Base-by-base conservation (phyloP, 2,329 filamentous ascomycete genomes). In the Colletotrichum nymphaeae region DNA sequence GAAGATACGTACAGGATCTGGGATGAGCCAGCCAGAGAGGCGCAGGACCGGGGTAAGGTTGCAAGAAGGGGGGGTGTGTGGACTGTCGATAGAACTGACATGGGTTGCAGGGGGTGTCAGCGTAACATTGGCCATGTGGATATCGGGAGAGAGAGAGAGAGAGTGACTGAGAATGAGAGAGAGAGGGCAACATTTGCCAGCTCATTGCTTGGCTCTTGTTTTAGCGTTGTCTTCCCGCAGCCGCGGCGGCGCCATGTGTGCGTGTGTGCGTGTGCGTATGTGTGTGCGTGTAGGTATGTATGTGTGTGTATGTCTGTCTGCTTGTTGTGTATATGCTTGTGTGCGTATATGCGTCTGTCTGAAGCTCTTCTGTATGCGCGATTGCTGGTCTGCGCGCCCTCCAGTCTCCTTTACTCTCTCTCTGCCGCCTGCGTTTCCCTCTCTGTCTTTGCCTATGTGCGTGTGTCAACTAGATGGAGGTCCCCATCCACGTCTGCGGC, bases 251-350 rank as follows among this genome's bases (percentile, higher is more conserved):
- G 56, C 64, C 65, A 69, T 72, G 69, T 72, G 72, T 72, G 73
- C 74, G 71, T 74, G 72, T 76, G 72, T 68, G 65, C 76, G 75
- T 76, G 75, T 78, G 70, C 73, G 62, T 71, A 68, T 75, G 71
- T 75, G 70, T 69, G 7, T 57, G 49, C 14, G 22, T 57, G 67
- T 74, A 26, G 26, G 69, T 76, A 66, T 74, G 56, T 76, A 71
- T 77, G 16, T 57, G 67, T 75, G 69, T 77, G 67, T 74, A 56
- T 76, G 74, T 77, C 71, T 75, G 75, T 78, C 63, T 77, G 75
- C 77, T 76, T 77, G 72, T 75, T 70, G 70, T 63, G 72, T 72
- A 67, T 59, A 28, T 70, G 63, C 62, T 67, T 76, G 63, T 69
- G 28, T 69, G 60, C 60, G n/a, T 69, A 55, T 57, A 64, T 59